Base-by-base conservation (phyloP, 2,329 filamentous ascomycete genomes). In the Harringtonia aguacate region DNA sequence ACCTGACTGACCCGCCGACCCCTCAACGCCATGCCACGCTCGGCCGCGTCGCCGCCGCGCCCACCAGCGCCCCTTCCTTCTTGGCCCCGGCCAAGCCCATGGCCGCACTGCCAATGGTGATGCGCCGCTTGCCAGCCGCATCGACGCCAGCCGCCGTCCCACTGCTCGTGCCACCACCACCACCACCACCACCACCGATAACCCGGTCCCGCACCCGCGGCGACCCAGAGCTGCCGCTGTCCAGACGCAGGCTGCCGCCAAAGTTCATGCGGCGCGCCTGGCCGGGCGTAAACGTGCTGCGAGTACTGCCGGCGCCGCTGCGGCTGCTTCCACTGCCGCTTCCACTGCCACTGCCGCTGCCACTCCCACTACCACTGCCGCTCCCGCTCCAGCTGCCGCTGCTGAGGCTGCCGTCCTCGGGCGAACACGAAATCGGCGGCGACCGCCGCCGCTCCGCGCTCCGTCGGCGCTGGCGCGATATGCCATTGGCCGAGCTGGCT, bases 261-360 rank as follows among this genome's bases (percentile, higher is more conserved):
- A 77, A 58, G 51, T 75, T 72, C 73, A 79, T 77, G 37, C 75
- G 65, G 42, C 75, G 60, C 20, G 73, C 75, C 53, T 79, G 74
- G 3, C 72, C 73, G 2, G 69, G 61, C 12, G 73, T 77, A 49
- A 78, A 64, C 4, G 60, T 56, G 31, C 53, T 45, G 27, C 46
- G 44, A 15, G 41, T 42, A 2, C 39, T 41, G 6, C 48, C 41
- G 9, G 43, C 45, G 8, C 40, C 22, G n/a, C 30, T 20, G 22
- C 44, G 44, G 14, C 42, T 44, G 35, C 37, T 39, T 22, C 39
- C 39, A 27, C 44, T 22, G 33, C 40, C 42, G 18, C 50, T 46
- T 36, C 47, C 62, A 59, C 21, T 65, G 59, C 15, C 55, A 48
- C 41, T 56, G 61, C 44, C 52, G 17, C n/a, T 46, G 4, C 49